Conservation (phyloP, 805 yeast species). For the Candida jianshihensis region DNA sequence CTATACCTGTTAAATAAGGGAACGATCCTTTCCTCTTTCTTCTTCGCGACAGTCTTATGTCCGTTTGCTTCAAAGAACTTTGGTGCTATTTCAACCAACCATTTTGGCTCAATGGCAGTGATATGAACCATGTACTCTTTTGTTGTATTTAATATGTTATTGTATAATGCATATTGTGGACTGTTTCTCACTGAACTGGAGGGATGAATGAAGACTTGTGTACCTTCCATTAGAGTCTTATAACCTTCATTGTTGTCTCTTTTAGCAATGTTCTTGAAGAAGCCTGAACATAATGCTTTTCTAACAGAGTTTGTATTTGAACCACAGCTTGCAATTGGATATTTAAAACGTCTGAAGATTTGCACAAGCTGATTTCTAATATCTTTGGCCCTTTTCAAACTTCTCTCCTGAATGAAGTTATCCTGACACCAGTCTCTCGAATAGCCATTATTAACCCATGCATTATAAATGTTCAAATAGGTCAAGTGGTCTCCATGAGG, state of each 20-base stretch:
- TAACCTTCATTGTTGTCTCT: conserved; percentile 68
- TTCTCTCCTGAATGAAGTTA: conserved; percentile 74
- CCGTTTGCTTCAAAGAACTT: conserved; percentile 58
- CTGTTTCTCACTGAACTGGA: conserved; percentile 63
- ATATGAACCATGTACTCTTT: conserved; percentile 91
- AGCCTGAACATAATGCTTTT: conserved; percentile 60
- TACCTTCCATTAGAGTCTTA: conserved; percentile 62
- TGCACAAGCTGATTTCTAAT: conserved; percentile 64
- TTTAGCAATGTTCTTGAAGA: conserved; percentile 59
- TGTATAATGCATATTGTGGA: conserved; percentile 78
- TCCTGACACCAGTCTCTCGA: conserved; percentile 72
- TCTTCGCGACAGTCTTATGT: conserved; percentile 34
- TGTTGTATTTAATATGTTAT: conserved; percentile 73
- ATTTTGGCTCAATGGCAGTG: conserved; percentile 71
- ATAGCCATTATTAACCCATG: conserved; percentile 59
- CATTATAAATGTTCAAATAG: conserved; percentile 65
- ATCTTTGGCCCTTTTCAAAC: conserved; percentile 70
- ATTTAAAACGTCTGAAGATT: conserved; percentile 44
- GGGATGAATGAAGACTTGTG: conserved; percentile 81
- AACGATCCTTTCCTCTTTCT: conserved; percentile 58
- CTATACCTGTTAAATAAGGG: conserved; percentile 63
- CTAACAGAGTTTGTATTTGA: conserved; percentile 51
- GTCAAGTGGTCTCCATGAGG: conserved; percentile 82
- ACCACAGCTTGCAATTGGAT: conserved; percentile 43
- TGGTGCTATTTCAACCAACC: conserved; percentile 69